phyloP scores from a whole-genome alignment of 2,329 filamentous ascomycete genomes.

The Ceratocystiopsis minuta region DNA sequence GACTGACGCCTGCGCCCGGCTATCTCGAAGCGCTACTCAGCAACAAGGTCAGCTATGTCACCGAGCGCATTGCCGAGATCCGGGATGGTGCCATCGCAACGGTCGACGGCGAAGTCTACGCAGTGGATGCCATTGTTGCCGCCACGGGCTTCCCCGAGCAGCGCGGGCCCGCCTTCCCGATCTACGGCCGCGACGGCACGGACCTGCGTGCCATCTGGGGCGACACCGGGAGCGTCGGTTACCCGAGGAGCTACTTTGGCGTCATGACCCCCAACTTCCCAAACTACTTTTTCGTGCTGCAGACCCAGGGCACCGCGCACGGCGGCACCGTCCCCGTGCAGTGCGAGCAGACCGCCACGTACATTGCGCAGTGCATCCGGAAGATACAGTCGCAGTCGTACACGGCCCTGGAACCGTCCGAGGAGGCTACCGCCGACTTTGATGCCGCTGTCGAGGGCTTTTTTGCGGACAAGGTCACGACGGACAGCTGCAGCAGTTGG shows the following conservation, averaged over 20 bases:
- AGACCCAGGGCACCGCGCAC: slow-evolving; percentile 6
- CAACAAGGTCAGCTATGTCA: slow-evolving; percentile 15
- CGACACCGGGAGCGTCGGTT: slow-evolving; percentile 5
- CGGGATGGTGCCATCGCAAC: slow-evolving; percentile 14
- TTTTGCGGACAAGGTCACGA: slow-evolving; percentile 5
- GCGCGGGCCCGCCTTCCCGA: slow-evolving; percentile 10
- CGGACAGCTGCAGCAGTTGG: slow-evolving; percentile 7
- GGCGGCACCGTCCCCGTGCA: slow-evolving; percentile 8
- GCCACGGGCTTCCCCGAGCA: slow-evolving; percentile 13
- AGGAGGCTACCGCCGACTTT: slow-evolving; percentile 9
- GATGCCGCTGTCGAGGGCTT: slow-evolving; percentile 3
- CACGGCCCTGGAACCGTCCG: slow-evolving; percentile 5
- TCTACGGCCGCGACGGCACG: slow-evolving; percentile 9
- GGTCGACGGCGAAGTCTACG: slow-evolving; percentile 9
- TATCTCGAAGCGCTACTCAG: slow-evolving; percentile 12
- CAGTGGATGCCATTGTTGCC: slow-evolving; percentile 17
- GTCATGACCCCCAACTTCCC: slow-evolving; percentile 12
- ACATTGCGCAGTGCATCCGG: slow-evolving; percentile 8
- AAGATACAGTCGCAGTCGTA: slow-evolving; percentile 8
- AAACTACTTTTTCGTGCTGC: slow-evolving; percentile 13
- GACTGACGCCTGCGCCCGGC: slow-evolving; percentile 13
- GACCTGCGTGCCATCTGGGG: slow-evolving; percentile 9
- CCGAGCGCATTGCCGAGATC: slow-evolving; percentile 14
- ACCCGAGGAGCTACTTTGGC: slow-evolving; percentile 11
- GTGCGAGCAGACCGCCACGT: slow-evolving; percentile 7